Percentiles rank a stretch among this genome's conserved stretches.
phyloP scores from a whole-genome alignment of 2,329 filamentous ascomycete species.

The Verticillium alfalfae region DNA sequence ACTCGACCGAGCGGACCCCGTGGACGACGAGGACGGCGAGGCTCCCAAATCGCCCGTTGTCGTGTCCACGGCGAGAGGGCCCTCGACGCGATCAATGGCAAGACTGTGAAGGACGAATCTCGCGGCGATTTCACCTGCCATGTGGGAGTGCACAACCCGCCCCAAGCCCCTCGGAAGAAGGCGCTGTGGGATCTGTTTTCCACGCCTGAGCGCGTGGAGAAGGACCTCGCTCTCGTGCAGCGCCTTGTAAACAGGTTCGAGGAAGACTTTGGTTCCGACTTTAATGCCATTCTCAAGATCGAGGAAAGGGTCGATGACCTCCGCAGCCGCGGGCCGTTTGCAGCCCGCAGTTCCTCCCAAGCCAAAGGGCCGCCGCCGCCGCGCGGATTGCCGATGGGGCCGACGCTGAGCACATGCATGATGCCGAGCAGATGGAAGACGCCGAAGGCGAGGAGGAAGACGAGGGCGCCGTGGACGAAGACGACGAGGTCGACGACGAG shows the following conservation, averaged over 20 bases:
- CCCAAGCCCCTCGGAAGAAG: constrained; percentile 82
- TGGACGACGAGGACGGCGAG: constrained; percentile 63
- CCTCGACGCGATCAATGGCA: constrained; percentile 90
- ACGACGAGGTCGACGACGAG: constrained; percentile 83
- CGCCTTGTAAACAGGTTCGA: constrained; percentile 82
- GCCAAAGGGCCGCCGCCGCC: constrained; percentile 54
- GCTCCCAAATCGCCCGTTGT: constrained; percentile 46
- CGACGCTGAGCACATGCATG: constrained; percentile 48
- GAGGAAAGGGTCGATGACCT: constrained; percentile 83
- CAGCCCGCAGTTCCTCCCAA: constrained; percentile 56
- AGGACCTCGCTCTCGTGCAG: constrained; percentile 78
- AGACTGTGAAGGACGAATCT: constrained; percentile 91
- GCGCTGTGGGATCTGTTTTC: constrained; percentile 96
- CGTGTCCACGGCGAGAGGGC: constrained; percentile 73
- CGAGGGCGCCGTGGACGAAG: constrained; percentile 70
- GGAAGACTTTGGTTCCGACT: constrained; percentile 70
- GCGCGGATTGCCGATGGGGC: constrained; percentile 48
- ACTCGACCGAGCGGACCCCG: constrained; percentile 66
- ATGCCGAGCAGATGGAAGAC: constrained; percentile 64
- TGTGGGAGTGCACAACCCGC: constrained; percentile 90
- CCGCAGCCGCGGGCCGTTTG: constrained; percentile 67
- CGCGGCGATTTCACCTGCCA: constrained; percentile 97
- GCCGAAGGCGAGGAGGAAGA: constrained; percentile 73
- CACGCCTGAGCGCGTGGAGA: constrained; percentile 85
- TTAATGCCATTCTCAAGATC: constrained; percentile 73